Percentiles rank a stretch among this genome's conserved stretches.
phyloP scores from a whole-genome alignment of 192 early-diverging fungal species.

The Allomyces macrogynus region DNA sequence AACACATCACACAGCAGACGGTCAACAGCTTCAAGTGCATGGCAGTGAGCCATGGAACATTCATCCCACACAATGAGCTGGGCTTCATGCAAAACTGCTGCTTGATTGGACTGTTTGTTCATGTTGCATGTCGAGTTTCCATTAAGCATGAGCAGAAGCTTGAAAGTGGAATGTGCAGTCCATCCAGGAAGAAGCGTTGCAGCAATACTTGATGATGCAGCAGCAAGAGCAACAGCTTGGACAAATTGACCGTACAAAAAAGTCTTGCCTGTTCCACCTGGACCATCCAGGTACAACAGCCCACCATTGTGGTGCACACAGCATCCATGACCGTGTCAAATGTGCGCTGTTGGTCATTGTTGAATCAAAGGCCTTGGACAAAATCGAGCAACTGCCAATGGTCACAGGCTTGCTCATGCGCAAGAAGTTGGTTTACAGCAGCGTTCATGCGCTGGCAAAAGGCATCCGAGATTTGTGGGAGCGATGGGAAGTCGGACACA shows the following conservation, averaged over 20 bases:
- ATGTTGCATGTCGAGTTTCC: constrained; percentile 8
- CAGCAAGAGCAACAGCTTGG: constrained; percentile 9
- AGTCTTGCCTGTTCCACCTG: constrained; percentile 8
- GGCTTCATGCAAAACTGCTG: constrained; percentile 3
- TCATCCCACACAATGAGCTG: constrained; percentile 20
- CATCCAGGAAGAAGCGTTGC: constrained; percentile 10
- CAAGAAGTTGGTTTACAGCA: constrained; percentile 3
- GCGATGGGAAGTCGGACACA: constrained; percentile 2
- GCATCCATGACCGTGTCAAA: constrained; percentile 4
- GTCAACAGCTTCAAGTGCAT: too few relatives aligned
- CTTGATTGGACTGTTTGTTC: not conserved
- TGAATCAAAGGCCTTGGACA: constrained; percentile 2
- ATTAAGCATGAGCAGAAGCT: constrained; percentile 9
- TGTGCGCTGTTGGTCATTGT: not conserved
- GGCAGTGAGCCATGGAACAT: constrained; percentile 8
- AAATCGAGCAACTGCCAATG: not conserved
- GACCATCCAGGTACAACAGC: constrained; percentile 12
- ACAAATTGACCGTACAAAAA: constrained; percentile 10
- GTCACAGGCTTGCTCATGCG: constrained; percentile 3
- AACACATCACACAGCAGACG: too few relatives aligned
- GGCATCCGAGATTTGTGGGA: constrained; percentile 1
- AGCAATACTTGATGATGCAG: constrained; percentile 13
- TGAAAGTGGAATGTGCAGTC: constrained; percentile 14
- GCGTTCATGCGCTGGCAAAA: not conserved
- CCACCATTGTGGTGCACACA: not conserved